phyloP scores from a whole-genome alignment of 768 basidiomycete species.

The Rhizopogon vesiculosus region DNA sequence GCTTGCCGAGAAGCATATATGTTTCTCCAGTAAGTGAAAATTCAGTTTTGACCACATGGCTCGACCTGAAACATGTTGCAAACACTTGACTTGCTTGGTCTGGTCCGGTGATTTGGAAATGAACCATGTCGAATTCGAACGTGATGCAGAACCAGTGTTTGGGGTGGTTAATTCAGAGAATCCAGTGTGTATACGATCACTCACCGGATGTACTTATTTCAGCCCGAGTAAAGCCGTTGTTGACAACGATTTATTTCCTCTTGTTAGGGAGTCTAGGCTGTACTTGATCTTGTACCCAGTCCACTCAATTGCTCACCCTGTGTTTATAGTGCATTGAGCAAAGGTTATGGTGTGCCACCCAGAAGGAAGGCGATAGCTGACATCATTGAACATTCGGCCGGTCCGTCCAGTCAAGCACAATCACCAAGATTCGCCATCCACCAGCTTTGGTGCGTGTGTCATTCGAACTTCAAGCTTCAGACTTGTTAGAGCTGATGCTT shows the following conservation, averaged over 20 bases:
- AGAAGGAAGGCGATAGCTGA: neutral
- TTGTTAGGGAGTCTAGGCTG: neutral
- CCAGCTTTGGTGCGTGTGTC: neutral
- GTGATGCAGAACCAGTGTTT: neutral
- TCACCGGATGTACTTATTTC: neutral
- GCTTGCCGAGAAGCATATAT: neutral
- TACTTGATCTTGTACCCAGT: neutral
- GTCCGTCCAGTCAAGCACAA: neutral
- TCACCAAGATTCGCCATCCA: neutral
- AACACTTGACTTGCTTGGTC: neutral
- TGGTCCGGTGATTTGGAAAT: neutral
- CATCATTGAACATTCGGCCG: neutral
- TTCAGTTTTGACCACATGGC: neutral
- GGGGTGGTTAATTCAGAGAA: neutral
- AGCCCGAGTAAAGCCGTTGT: neutral
- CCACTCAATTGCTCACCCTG: neutral
- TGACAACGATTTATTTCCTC: neutral
- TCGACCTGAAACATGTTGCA: neutral
- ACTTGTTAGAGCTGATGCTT: no score
- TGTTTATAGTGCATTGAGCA: neutral
- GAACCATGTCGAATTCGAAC: neutral
- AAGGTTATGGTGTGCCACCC: neutral
- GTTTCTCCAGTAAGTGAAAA: neutral
- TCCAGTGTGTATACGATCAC: neutral
- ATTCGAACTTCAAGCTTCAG: no score